Percentiles rank a stretch among this genome's conserved stretches.
Conservation (phyloP, 2,329 filamentous ascomycete genomes). For the Bipolaris zeicola region DNA sequence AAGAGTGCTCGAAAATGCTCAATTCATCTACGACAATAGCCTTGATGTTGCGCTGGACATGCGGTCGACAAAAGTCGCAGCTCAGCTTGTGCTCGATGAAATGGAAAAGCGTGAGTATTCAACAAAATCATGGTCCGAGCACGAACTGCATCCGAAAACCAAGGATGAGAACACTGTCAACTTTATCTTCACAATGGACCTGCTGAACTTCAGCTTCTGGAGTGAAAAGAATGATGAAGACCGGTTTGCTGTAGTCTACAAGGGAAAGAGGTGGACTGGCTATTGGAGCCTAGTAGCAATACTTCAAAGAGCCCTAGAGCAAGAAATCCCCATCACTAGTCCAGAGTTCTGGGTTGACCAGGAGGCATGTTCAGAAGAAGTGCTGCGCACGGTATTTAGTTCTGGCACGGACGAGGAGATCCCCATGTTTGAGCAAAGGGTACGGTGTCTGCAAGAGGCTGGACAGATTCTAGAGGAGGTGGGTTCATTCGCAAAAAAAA, state of each 20-base stretch:
- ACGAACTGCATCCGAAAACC: slow-evolving; percentile 85
- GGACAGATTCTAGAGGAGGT: slow-evolving; percentile 74
- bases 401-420: slow-evolving; percentile 87
- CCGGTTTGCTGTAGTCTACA: slow-evolving; percentile 82
- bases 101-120: slow-evolving; percentile 88
- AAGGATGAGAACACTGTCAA: slow-evolving; percentile 81
- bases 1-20: slow-evolving; percentile 78
- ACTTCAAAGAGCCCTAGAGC: slow-evolving; percentile 84
- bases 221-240: slow-evolving; percentile 72
- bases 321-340: slow-evolving; percentile 87
- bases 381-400: slow-evolving; percentile 78
- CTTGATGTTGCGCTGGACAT: slow-evolving; percentile 92
- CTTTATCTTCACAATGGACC: slow-evolving; percentile 97
- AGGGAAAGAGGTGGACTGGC: slow-evolving; percentile 82
- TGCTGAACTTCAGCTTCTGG: slow-evolving; percentile 98
- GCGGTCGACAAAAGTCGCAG: slow-evolving; percentile 79
- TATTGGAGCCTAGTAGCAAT: slow-evolving; percentile 94
- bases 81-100: slow-evolving; percentile 74
- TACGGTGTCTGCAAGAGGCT: slow-evolving; percentile 81
- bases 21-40: slow-evolving; percentile 88
- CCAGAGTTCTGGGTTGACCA: slow-evolving; percentile 85
- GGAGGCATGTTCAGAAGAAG: slow-evolving; percentile 74
- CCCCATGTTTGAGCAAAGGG: slow-evolving; percentile 77
- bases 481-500: neutral
- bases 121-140: slow-evolving; percentile 82